Conservation (phyloP, 2,329 filamentous ascomycete genomes). For the Xylaria sp. region DNA sequence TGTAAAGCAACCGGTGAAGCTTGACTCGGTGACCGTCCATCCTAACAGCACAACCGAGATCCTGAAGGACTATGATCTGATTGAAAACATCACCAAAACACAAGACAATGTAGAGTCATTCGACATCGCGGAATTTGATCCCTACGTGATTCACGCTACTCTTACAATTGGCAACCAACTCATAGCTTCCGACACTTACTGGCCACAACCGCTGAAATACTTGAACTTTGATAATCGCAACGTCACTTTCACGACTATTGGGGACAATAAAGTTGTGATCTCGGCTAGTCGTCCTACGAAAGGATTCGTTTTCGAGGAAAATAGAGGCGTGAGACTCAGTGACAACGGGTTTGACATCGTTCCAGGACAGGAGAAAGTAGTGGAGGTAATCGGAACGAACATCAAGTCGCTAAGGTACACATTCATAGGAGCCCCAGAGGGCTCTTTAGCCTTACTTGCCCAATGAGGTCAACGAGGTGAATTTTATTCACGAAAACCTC, state of each 20-base stretch:
- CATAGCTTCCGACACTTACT: conserved; percentile 62
- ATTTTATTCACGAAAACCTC: background rate
- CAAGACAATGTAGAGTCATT: conserved; percentile 41
- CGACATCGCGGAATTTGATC: conserved; percentile 53
- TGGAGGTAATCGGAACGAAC: conserved; percentile 41
- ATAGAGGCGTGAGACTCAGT: conserved; percentile 57
- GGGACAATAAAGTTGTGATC: conserved; percentile 44
- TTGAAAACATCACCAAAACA: conserved; percentile 25
- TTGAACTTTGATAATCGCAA: conserved; percentile 59
- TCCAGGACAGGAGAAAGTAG: conserved; percentile 54
- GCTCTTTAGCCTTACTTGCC: conserved; percentile 35
- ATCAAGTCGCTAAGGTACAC: conserved; percentile 42
- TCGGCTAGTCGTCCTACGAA: conserved; percentile 62
- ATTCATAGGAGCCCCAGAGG: conserved; percentile 43
- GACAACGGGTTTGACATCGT: conserved; percentile 70
- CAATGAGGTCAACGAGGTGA: background rate
- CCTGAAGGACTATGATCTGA: conserved; percentile 48
- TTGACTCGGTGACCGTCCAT: conserved; percentile 41
- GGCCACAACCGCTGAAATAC: conserved; percentile 72
- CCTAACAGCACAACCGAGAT: conserved; percentile 56
- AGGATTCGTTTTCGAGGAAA: conserved; percentile 64
- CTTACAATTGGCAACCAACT: conserved; percentile 53
- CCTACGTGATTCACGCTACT: conserved; percentile 60
- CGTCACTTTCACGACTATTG: conserved; percentile 50
- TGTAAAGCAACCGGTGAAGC: conserved; percentile 43